phyloP scores from a whole-genome alignment of 2,329 filamentous ascomycete species.

The Trichoderma gracile region DNA sequence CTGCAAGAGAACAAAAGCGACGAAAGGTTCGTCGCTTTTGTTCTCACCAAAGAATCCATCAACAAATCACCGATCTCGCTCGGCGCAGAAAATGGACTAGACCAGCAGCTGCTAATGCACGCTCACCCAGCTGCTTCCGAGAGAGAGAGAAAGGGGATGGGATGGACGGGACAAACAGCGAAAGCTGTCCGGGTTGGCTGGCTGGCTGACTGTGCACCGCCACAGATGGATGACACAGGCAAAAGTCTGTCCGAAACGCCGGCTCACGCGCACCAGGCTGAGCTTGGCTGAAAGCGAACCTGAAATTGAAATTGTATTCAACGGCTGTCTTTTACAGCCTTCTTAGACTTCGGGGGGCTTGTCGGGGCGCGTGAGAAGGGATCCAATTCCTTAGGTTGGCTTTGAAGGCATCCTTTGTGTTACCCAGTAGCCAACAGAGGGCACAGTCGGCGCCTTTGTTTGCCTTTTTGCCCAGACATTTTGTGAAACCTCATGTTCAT shows the following conservation, averaged over 20 bases:
- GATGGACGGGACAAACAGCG: neutral
- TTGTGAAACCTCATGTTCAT: neutral
- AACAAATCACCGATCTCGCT: slow-evolving; percentile 21
- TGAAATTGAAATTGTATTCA: neutral
- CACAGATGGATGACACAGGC: neutral
- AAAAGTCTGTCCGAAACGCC: neutral
- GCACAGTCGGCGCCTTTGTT: neutral
- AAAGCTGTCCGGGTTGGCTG: neutral
- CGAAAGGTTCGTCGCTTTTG: too few species aligned
- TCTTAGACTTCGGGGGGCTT: too few species aligned
- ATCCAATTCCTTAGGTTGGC: neutral
- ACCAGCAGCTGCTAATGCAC: neutral
- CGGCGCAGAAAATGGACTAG: slow-evolving; percentile 15
- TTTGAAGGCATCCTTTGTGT: neutral
- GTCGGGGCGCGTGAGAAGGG: too few species aligned
- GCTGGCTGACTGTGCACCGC: slow-evolving; percentile 9
- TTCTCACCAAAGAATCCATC: too few species aligned
- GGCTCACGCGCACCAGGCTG: too few species aligned
- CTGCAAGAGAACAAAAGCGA: slow-evolving; percentile 17
- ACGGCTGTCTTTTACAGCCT: too few species aligned
- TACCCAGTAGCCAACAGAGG: neutral
- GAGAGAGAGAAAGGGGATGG: neutral
- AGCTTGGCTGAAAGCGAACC: neutral
- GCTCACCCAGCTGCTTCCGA: slow-evolving; percentile 13
- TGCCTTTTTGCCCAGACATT: neutral